phyloP scores from a whole-genome alignment of 2,329 filamentous ascomycete genomes.

The Fusarium nelsonii region DNA sequence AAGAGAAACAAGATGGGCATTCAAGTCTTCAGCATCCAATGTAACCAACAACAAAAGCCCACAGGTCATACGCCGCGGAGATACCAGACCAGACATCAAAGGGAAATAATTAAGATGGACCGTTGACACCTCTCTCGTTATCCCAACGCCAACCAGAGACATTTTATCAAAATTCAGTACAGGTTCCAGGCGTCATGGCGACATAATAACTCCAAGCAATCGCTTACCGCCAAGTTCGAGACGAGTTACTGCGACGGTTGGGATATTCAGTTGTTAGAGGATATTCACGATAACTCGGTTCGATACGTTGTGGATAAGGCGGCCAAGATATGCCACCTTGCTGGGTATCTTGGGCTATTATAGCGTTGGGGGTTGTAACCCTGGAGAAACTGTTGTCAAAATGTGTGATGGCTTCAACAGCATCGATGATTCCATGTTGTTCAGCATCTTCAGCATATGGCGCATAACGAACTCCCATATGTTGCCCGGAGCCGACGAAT shows the following conservation, averaged over 20 bases:
- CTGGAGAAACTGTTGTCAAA: conserved; percentile 18
- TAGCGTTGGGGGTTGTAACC: not conserved
- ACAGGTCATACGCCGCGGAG: not conserved
- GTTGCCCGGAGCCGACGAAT: conserved; percentile 7
- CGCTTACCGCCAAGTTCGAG: not conserved
- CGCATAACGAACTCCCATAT: not conserved
- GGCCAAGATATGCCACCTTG: not conserved
- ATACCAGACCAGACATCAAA: not conserved
- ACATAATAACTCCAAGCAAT: not conserved
- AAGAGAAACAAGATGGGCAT: not conserved
- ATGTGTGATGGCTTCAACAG: not conserved
- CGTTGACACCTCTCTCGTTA: no score
- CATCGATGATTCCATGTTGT: not conserved
- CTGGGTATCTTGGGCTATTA: not conserved
- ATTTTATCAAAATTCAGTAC: not conserved
- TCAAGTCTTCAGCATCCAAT: not conserved
- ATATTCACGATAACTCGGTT: not conserved
- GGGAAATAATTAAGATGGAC: not conserved
- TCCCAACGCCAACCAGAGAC: not conserved
- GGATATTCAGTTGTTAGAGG: not conserved
- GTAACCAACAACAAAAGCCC: conserved; percentile 1
- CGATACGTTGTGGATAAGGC: not conserved
- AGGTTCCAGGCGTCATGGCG: no score
- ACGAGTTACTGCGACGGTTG: not conserved
- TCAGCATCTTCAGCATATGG: conserved; percentile 2